Conservation (phyloP, 169 alveolate genomes). For the Ophryocystis elektroscirrha region DNA sequence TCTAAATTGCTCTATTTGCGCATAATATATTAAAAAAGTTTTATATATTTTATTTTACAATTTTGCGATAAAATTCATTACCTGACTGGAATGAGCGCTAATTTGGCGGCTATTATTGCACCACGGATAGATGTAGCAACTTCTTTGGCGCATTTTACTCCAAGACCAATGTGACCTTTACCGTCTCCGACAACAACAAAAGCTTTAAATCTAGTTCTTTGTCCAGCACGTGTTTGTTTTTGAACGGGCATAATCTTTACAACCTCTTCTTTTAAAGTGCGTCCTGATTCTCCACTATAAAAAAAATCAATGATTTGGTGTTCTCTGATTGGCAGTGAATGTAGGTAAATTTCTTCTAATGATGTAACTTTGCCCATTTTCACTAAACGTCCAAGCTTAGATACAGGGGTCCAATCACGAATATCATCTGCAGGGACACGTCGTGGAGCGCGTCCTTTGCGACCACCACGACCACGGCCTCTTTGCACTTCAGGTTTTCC, state of each 20-base stretch:
- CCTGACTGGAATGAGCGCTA: slow-evolving; percentile 89
- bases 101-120: slow-evolving; percentile 93
- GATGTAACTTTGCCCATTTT: slow-evolving; percentile 78
- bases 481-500: no score
- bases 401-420: slow-evolving; percentile 95
- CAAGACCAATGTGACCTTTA: slow-evolving; percentile 89
- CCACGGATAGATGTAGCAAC: slow-evolving; percentile 99
- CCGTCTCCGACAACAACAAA: slow-evolving; percentile 94
- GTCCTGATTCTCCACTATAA: slow-evolving; percentile 47
- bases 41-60: no score
- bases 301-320: slow-evolving; percentile 76
- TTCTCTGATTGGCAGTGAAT: slow-evolving; percentile 96
- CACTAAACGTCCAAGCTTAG: slow-evolving; percentile 96
- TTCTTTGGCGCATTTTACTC: slow-evolving; percentile 96
- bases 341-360: slow-evolving; percentile 92
- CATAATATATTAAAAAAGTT: not conserved
- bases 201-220: slow-evolving; percentile 98
- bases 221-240: slow-evolving; percentile 99
- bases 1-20: not conserved
- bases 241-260: slow-evolving; percentile 98
- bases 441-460: no score
- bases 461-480: no score
- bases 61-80: not conserved
- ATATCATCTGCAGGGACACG: no score
- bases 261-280: slow-evolving; percentile 85